phyloP scores from a whole-genome alignment of 192 early-diverging fungal genomes.

The Helicostylum pulchrum region DNA sequence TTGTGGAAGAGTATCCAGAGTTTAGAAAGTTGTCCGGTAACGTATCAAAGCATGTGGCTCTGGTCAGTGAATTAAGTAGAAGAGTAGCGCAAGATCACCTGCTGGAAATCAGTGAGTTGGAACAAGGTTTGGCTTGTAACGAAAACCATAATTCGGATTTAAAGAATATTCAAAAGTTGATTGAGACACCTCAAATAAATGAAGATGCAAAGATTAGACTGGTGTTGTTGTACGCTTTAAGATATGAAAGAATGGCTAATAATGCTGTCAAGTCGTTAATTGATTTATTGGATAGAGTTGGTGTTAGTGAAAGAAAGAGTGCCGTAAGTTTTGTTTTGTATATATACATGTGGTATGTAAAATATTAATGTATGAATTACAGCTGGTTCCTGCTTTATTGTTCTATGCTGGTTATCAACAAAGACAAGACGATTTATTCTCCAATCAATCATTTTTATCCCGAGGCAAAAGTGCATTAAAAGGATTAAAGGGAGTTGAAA shows the following conservation, averaged over 20 bases:
- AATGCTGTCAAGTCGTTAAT: slow-evolving; percentile 73
- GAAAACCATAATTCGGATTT: slow-evolving; percentile 85
- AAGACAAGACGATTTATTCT: slow-evolving; percentile 86
- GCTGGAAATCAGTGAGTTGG: slow-evolving; percentile 87
- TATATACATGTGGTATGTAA: neutral
- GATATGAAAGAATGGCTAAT: slow-evolving; percentile 81
- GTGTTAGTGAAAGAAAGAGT: slow-evolving; percentile 72
- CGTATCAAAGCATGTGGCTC: slow-evolving; percentile 95
- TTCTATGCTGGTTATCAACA: slow-evolving; percentile 74
- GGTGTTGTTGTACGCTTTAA: slow-evolving; percentile 83
- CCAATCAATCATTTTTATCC: slow-evolving; percentile 83
- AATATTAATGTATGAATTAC: neutral
- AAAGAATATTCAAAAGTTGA: slow-evolving; percentile 70
- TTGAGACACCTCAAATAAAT: slow-evolving; percentile 62
- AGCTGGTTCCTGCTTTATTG: slow-evolving; percentile 70
- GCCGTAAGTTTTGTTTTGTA: slow-evolving; percentile 42
- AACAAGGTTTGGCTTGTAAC: slow-evolving; percentile 89
- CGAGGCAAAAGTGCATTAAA: slow-evolving; percentile 88
- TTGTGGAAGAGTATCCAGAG: slow-evolving; percentile 98
- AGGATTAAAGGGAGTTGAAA: slow-evolving; percentile 95
- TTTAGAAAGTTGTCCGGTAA: slow-evolving; percentile 95
- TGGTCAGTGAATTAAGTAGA: slow-evolving; percentile 94
- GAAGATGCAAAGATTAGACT: slow-evolving; percentile 77
- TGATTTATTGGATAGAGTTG: slow-evolving; percentile 66
- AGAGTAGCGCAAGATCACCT: slow-evolving; percentile 70